These are phyloP conservation scores for Triadica sebifera DNA, from an alignment of 345 rosid genomes.

Conservation along the genomic window DNA sequence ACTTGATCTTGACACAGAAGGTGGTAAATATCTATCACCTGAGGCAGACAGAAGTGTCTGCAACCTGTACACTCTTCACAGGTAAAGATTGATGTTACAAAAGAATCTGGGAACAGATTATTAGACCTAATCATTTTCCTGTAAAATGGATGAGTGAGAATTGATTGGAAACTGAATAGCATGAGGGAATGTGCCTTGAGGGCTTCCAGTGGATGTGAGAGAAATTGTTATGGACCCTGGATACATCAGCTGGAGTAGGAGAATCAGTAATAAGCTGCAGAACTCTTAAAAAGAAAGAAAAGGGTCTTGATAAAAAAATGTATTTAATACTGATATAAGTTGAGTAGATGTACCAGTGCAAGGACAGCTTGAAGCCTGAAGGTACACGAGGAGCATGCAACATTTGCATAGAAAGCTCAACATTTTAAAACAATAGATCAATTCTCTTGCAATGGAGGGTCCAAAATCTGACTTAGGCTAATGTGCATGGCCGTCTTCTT, in stretches of 20 bases:
- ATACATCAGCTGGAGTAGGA: neutral
- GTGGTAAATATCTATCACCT: conserved; percentile 36
- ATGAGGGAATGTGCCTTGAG: neutral
- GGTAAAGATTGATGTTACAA: conserved; percentile 35
- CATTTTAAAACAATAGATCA: neutral
- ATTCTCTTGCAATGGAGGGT: neutral
- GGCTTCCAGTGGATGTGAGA: neutral
- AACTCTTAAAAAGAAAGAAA: neutral
- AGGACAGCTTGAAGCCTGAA: neutral
- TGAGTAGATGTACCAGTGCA: neutral
- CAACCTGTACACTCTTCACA: conserved; percentile 62
- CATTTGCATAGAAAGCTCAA: neutral
- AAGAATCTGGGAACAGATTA: neutral
- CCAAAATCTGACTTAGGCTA: neutral
- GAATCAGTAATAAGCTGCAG: conserved; percentile 2
- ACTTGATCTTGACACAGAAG: conserved; percentile 37
- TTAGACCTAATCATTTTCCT: neutral
- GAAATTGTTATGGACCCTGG: neutral
- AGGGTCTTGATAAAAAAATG: neutral
- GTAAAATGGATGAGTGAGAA: too few species aligned
- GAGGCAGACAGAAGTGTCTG: conserved; percentile 35
- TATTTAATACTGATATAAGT: neutral
- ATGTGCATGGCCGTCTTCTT: neutral
- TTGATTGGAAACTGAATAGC: neutral
- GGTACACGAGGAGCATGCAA: neutral